A percentile compares a stretch with the other conserved stretches of the same genome.
These are phyloP conservation scores for Albugo candida DNA, from an alignment of 352 stramenopile genomes.

Conservation along the genomic window DNA sequence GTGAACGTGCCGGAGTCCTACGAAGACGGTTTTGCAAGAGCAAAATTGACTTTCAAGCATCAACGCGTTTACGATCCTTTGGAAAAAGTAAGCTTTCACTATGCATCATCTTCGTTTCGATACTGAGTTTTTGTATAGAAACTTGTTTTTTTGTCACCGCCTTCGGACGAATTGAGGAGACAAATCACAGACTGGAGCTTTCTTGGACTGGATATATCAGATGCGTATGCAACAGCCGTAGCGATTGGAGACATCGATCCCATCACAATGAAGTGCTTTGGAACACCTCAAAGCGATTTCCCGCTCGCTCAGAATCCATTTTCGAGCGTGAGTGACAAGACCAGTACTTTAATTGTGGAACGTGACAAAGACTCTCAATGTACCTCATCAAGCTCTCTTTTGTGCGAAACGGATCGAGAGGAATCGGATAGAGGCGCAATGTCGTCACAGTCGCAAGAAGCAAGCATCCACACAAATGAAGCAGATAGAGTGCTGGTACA, in stretches of 20 bases:
- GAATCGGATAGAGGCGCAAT: not conserved
- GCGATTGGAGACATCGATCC: slow-evolving; percentile 57
- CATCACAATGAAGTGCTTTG: slow-evolving; percentile 31
- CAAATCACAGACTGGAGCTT: slow-evolving; percentile 29
- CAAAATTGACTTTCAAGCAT: slow-evolving; percentile 43
- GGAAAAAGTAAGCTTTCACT: slow-evolving; percentile 16
- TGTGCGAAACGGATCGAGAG: not conserved
- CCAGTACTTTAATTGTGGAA: not conserved
- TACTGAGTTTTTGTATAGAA: slow-evolving; percentile 15
- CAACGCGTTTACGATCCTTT: slow-evolving; percentile 46
- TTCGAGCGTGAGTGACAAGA: not conserved
- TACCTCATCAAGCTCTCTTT: not conserved
- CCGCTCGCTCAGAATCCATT: not conserved
- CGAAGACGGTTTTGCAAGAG: slow-evolving; percentile 37
- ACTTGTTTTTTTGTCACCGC: slow-evolving; percentile 41
- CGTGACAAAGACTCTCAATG: not conserved
- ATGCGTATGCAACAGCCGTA: slow-evolving; percentile 25
- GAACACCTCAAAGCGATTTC: too few species aligned
- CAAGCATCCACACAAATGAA: not conserved
- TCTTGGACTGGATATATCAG: slow-evolving; percentile 27
- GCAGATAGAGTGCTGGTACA: not conserved
- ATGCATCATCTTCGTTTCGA: not conserved
- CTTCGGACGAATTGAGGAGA: slow-evolving; percentile 14
- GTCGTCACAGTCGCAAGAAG: not conserved
- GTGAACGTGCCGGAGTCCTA: slow-evolving; percentile 25